These are phyloP conservation scores for Coriolopsis trogii DNA, from an alignment of 1,284 basidiomycete species.

Conservation along the genomic window DNA sequence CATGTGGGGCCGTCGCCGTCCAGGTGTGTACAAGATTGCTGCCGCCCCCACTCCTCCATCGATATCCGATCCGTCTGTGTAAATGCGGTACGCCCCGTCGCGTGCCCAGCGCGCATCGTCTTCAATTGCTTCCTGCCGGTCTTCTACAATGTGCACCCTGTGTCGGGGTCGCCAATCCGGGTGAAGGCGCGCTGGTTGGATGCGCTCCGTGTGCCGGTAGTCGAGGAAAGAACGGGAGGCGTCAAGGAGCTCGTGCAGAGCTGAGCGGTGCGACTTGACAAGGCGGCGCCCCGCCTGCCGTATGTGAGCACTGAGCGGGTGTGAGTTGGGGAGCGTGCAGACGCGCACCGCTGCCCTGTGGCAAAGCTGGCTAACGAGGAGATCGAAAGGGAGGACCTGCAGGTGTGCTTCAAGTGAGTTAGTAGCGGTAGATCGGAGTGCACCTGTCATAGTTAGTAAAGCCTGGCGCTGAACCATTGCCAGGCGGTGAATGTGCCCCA, in stretches of 20 bases:
- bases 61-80: constrained; percentile 24
- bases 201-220: constrained; percentile 12
- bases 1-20: background rate
- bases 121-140: constrained; percentile 3
- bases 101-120: background rate
- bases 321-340: constrained; percentile 32
- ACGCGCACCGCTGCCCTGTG: constrained; percentile 33
- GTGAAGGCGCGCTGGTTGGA: constrained; percentile 6
- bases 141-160: background rate
- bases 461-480: constrained; percentile 35
- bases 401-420: constrained; percentile 38
- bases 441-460: constrained; percentile 37
- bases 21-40: constrained; percentile 5
- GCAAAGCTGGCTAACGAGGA: constrained; percentile 30
- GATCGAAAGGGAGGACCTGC: constrained; percentile 34
- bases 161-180: constrained; percentile 6
- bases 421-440: constrained; percentile 34
- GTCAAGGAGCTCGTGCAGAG: constrained; percentile 26
- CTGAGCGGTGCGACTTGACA: constrained; percentile 20
- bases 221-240: constrained; percentile 6
- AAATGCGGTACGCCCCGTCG: constrained; percentile 1
- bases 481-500: constrained; percentile 19
- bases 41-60: constrained; percentile 9
- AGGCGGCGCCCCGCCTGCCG: constrained; percentile 5
- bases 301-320: constrained; percentile 33